Base-by-base conservation (phyloP, 305 asterid genomes). In the Rubia balearica region DNA sequence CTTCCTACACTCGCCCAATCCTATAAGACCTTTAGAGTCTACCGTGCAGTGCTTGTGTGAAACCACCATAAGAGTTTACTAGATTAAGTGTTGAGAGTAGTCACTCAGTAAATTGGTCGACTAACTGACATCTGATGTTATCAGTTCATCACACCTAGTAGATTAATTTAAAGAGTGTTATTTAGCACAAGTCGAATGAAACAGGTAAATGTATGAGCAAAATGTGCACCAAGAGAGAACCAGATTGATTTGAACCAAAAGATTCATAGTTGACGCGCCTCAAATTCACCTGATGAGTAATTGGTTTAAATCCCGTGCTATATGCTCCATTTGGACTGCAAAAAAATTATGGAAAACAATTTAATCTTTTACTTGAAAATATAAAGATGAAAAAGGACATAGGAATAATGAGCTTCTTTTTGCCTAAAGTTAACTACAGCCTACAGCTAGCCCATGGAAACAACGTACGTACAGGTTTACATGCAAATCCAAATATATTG, bases 241-340 rank as follows among this genome's bases (percentile, higher is more conserved):
- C 40, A 19, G 65, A 60, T 51, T 46, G 63, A 42, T 70, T 70
- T 74, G 19, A 71, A 19, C 5, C 70, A 69, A 62, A 66, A 69
- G 21, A 76, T 57, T 33, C 72, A 65, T 19, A 76, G 73, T 67
- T 80, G 80, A 75, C 80, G 85, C 36, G 5, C 86, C 88, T 83
- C 84, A 76, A 77, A 72, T 80, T 90, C 88, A 93, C 98, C 98
- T 93, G 98, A 83, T 93, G 98, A 70, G 97, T 89, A 75, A 93
- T 93, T 79, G 98, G 98, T 74, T 85, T 88, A 86, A 90, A 93
- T 75, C 98, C 98, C 38, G 96, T 87, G 80, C 95, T 93, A 81
- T 93, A 93, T 72, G 98, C 98, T 81, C 98, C 97, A 74, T 90
- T 82, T 55, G 98, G 98, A 81, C 98, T 93, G 96, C 84, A 63